A percentile compares a stretch with the other conserved stretches of the same genome.
These are phyloP conservation scores for Melanomma pulvis-pyrius DNA, from an alignment of 495 filamentous ascomycete species.

Conservation along the genomic window DNA sequence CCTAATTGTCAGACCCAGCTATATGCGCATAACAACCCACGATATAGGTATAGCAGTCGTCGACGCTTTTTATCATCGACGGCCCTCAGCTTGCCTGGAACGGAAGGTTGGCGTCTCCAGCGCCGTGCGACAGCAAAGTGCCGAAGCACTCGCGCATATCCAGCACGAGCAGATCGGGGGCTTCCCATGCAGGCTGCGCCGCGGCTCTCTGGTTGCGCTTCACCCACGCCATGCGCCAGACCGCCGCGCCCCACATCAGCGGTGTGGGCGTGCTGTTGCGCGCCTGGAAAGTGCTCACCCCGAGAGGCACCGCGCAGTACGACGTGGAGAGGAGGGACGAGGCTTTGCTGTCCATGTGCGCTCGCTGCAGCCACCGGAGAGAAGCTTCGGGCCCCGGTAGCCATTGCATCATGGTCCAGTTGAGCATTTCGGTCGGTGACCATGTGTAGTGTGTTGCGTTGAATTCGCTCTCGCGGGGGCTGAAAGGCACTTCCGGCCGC, in stretches of 20 bases:
- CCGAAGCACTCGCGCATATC: conserved; percentile 45
- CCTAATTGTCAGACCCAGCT: conserved; percentile 24
- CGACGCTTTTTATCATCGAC: conserved; percentile 19
- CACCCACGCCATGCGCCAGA: conserved; percentile 41
- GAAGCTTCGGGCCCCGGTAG: conserved; percentile 46
- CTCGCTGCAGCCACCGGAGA: conserved; percentile 42
- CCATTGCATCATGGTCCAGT: conserved; percentile 50
- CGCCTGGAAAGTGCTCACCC: conserved; percentile 42
- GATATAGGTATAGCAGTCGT: conserved; percentile 34
- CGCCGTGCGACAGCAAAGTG: conserved; percentile 17
- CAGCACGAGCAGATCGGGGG: conserved; percentile 42
- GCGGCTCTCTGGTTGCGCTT: conserved; percentile 41
- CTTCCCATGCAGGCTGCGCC: conserved; percentile 43
- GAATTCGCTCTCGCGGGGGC: conserved; percentile 24
- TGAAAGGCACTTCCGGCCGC: conserved; percentile 6
- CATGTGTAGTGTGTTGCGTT: conserved; percentile 35
- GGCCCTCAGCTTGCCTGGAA: conserved; percentile 10
- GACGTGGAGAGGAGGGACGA: conserved; percentile 25
- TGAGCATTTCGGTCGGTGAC: conserved; percentile 44
- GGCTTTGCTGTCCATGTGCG: conserved; percentile 14
- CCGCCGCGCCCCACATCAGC: conserved; percentile 40
- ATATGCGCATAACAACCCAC: conserved; percentile 33
- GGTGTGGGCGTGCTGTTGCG: conserved; percentile 29
- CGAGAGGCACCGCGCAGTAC: conserved; percentile 41
- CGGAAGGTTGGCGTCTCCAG: conserved; percentile 28